Conservation (phyloP, 495 filamentous ascomycete genomes). For the Aspergillus incahuasiensis region DNA sequence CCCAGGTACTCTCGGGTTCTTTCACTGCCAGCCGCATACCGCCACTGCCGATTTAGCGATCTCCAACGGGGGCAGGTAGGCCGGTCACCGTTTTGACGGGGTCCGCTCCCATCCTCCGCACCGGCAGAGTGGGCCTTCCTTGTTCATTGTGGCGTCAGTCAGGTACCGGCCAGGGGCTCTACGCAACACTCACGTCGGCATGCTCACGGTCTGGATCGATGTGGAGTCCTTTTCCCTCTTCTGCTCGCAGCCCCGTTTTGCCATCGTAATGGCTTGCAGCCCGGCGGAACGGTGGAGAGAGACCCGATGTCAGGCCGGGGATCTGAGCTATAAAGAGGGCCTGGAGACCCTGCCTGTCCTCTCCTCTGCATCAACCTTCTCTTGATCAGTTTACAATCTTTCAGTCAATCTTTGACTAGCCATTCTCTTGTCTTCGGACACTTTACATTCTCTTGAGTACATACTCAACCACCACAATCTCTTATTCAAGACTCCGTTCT, state of each 20-base stretch:
- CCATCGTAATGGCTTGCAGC: conserved; percentile 5
- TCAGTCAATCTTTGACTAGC: conserved; percentile 18
- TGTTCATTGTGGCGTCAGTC: conserved; percentile 7
- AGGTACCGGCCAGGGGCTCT: conserved; percentile 12
- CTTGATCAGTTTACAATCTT: conserved; percentile 13
- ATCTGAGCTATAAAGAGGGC: conserved; percentile 11
- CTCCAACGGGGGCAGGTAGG: neutral
- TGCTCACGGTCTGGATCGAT: conserved; percentile 9
- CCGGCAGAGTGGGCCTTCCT: neutral
- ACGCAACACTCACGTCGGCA: conserved; percentile 1
- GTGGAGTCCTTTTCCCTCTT: conserved; percentile 13
- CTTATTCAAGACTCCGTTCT: conserved; percentile 11
- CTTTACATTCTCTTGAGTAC: conserved; percentile 8
- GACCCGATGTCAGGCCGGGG: conserved; percentile 1
- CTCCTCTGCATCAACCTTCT: conserved; percentile 15
- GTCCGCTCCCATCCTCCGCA: neutral
- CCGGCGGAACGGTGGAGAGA: neutral
- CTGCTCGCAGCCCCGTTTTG: conserved; percentile 4
- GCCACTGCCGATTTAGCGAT: conserved; percentile 2
- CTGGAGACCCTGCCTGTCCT: neutral
- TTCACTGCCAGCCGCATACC: neutral
- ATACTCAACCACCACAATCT: conserved; percentile 11
- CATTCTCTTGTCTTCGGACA: conserved; percentile 12
- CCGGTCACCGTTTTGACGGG: neutral
- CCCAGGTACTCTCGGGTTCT: conserved; percentile 1